Evolutionary conservation across 495 filamentous ascomycete genomes (phyloP).

Genomic region (Lepraria neglecta): DNA sequence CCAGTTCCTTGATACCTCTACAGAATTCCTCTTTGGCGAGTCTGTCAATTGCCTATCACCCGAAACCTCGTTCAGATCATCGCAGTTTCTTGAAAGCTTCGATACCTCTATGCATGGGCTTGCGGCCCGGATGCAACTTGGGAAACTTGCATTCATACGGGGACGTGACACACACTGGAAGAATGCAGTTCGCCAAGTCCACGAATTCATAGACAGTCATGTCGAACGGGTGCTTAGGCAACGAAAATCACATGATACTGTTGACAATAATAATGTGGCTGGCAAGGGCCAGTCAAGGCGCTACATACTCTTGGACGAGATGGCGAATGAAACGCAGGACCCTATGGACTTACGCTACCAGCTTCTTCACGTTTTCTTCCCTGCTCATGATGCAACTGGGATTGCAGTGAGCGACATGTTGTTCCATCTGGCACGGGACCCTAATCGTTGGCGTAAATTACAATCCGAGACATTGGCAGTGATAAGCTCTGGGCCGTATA

Average conservation of each 20-base stretch:
- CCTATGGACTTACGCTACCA: conserved; percentile 53
- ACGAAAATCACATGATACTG: neutral
- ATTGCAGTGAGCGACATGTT: conserved; percentile 34
- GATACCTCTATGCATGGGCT: neutral
- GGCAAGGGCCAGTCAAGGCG: neutral
- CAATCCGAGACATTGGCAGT: too few species aligned
- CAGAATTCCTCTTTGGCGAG: conserved; percentile 61
- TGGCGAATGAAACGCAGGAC: conserved; percentile 53
- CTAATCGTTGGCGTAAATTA: too few species aligned
- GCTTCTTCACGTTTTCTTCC: conserved; percentile 56
- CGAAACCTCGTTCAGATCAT: conserved; percentile 6
- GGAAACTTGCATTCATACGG: neutral
- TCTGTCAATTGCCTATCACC: conserved; percentile 35
- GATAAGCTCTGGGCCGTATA: too few species aligned
- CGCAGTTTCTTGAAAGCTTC: conserved; percentile 40
- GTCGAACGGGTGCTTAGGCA: neutral
- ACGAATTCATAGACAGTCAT: neutral
- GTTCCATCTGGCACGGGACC: conserved; percentile 2
- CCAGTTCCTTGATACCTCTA: conserved; percentile 44
- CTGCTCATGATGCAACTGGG: conserved; percentile 33
- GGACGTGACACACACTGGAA: neutral
- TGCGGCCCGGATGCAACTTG: neutral
- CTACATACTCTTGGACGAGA: conserved; percentile 46
- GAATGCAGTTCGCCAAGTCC: neutral
- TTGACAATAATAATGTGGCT: neutral